Evolutionary conservation across 192 early-diverging fungal species (phyloP).

Genomic region (Neocallimastix lanati): DNA sequence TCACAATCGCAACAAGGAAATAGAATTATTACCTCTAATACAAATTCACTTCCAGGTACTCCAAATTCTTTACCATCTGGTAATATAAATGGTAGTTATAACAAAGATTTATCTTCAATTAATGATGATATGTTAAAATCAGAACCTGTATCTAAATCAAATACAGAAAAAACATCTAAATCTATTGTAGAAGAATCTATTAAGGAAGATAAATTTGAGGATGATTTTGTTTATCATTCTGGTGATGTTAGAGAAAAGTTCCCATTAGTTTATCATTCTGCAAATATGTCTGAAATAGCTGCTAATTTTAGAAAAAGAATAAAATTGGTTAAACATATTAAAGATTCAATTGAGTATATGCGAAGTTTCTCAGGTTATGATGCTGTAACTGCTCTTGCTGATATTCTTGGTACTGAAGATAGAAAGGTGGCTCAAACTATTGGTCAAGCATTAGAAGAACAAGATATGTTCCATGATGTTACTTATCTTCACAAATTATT

Average conservation of each 20-base stretch:
- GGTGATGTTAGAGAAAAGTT: neutral
- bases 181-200: neutral
- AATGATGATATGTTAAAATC: neutral
- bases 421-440: neutral
- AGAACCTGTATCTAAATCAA: neutral
- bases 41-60: neutral
- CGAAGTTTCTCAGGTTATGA: neutral
- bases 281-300: neutral
- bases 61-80: neutral
- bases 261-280: neutral
- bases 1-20: neutral
- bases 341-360: neutral
- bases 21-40: neutral
- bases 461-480: neutral
- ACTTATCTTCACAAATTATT: neutral
- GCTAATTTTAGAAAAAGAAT: neutral
- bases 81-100: neutral
- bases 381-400: neutral
- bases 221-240: neutral
- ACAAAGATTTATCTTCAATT: too few relatives aligned
- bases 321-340: neutral
- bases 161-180: neutral
- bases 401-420: neutral
- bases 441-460: neutral
- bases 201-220: neutral